Evolutionary conservation across 805 yeast genomes (phyloP).

Genomic region (Spathaspora hagerdaliae): DNA sequence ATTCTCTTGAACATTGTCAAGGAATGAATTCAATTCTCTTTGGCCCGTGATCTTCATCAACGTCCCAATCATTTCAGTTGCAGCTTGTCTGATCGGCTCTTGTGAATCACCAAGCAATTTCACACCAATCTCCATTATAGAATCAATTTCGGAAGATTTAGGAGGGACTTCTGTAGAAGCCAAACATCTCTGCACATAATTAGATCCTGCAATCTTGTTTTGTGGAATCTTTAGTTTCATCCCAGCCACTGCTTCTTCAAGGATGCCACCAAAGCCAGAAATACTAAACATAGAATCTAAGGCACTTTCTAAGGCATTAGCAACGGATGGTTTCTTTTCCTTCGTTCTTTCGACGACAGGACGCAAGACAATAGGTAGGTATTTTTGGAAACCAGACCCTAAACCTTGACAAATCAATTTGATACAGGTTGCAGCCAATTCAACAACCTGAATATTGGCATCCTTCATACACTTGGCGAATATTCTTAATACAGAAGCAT

Average conservation of each 20-base stretch:
- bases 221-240: slow-evolving; percentile 82
- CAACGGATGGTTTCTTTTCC: slow-evolving; percentile 78
- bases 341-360: slow-evolving; percentile 79
- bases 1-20: slow-evolving; percentile 74
- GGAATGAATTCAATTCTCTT: slow-evolving; percentile 52
- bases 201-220: slow-evolving; percentile 66
- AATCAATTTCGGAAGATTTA: slow-evolving; percentile 47
- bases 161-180: slow-evolving; percentile 49
- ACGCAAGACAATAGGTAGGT: slow-evolving; percentile 47
- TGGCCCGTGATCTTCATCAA: slow-evolving; percentile 81
- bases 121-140: slow-evolving; percentile 50
- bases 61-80: slow-evolving; percentile 76
- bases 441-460: slow-evolving; percentile 84
- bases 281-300: slow-evolving; percentile 58
- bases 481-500: slow-evolving; percentile 53
- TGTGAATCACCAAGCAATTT: slow-evolving; percentile 78
- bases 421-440: slow-evolving; percentile 67
- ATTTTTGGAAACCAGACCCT: slow-evolving; percentile 50
- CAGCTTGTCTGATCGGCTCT: slow-evolving; percentile 75
- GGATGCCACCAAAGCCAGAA: slow-evolving; percentile 49
- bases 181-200: slow-evolving; percentile 62
- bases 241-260: slow-evolving; percentile 56
- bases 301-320: slow-evolving; percentile 65
- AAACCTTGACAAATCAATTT: slow-evolving; percentile 65
- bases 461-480: slow-evolving; percentile 78